Evolutionary conservation across 2,329 filamentous ascomycete species (phyloP), one percentile per base, ranked within the genome.

Genomic region (Tetracladium maxilliforme): DNA sequence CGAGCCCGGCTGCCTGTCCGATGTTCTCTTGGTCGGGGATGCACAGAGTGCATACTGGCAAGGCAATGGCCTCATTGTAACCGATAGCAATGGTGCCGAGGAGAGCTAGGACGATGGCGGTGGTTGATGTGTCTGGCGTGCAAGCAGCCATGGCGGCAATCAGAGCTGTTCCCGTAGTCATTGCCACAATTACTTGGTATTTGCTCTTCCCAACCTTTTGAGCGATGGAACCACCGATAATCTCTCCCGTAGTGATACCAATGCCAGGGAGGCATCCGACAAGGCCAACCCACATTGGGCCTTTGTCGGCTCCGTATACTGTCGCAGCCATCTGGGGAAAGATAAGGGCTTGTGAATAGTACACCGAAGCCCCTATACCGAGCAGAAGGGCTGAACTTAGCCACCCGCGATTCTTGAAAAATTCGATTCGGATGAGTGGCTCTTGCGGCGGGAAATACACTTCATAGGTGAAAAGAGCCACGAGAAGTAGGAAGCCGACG

Each of bases 271-370:
- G n/a, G n/a, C n/a, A n/a, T n/a, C n/a, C n/a, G n/a, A n/a, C n/a
- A n/a, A n/a, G n/a, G n/a, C n/a, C n/a, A n/a, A n/a, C n/a, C n/a
- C n/a, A n/a, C n/a, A n/a, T n/a, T n/a, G n/a, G n/a, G n/a, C n/a
- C n/a, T n/a, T n/a, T n/a, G n/a, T n/a, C n/a, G n/a, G n/a, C n/a
- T n/a, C n/a, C n/a, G n/a, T n/a, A n/a, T n/a, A n/a, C n/a, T n/a
- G n/a, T n/a, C n/a, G 35, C 34, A 5, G 49, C 41, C 40, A 48
- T 48, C 11, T 35, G 33, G 2, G 49, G 48, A 47, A 47, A 53
- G 10, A 52, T 38, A 11, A 52, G 43, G 16, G 46, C 45, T 20
- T 51, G 43, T 22, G 44, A 48, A 27, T 51, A 52, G 37, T 51
- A 52, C 7, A 49, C 41, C 20, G 41, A 44, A n/a, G 49, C 48